A percentile compares a stretch with the other conserved stretches of the same genome.
Evolutionary conservation across 169 alveolate genomes (phyloP).

Genomic region (Cryptosporidium parvum): DNA sequence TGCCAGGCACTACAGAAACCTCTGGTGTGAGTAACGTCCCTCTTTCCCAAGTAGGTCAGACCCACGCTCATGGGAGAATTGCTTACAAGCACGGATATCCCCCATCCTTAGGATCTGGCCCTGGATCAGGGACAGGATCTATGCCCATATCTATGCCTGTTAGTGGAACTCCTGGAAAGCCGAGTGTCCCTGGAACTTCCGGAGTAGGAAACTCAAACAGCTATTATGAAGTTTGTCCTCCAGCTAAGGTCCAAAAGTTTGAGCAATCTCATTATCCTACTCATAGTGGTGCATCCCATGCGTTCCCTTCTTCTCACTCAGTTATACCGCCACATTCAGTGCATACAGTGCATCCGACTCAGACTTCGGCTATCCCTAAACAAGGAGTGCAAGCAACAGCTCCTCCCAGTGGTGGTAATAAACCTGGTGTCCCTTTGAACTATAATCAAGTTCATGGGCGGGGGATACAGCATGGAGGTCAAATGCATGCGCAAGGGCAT

Average conservation of each 20-base stretch:
- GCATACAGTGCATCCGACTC: background rate
- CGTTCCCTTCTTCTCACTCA: background rate
- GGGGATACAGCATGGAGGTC: background rate
- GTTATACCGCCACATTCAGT: background rate
- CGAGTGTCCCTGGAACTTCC: background rate
- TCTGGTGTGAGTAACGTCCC: background rate
- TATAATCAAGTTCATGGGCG: background rate
- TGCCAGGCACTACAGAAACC: background rate
- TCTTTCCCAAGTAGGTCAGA: background rate
- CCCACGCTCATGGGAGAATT: background rate
- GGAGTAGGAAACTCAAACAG: background rate
- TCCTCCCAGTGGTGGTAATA: background rate
- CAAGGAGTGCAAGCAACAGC: background rate
- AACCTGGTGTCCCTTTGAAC: background rate
- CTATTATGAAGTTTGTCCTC: slow-evolving; percentile 16
- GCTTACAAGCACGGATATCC: slow-evolving; percentile 1
- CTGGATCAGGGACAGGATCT: background rate
- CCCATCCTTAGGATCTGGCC: background rate
- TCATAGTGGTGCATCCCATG: background rate
- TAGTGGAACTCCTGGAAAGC: background rate
- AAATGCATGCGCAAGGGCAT: background rate
- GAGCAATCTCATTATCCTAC: background rate
- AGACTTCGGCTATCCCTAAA: background rate
- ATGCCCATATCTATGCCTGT: background rate
- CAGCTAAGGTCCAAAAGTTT: slow-evolving; percentile 25